These are phyloP conservation scores for Haplosporangium gracile DNA, from an alignment of 192 early-diverging fungal genomes.

Conservation along the genomic window DNA sequence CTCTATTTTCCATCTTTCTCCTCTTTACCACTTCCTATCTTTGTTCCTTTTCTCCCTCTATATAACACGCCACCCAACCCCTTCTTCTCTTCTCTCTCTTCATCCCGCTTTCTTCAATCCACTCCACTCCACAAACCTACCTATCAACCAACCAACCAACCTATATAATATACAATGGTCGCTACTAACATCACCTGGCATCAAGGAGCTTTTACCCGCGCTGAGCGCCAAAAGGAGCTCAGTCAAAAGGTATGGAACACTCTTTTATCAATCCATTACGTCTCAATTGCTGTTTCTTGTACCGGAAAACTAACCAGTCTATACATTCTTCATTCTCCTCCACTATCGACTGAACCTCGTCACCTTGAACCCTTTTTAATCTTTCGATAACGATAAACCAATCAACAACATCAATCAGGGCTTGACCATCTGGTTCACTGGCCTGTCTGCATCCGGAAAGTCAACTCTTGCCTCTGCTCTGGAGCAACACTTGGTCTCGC, in stretches of 20 bases:
- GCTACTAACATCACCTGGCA: conserved; percentile 95
- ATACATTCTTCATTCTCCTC: too few relatives aligned
- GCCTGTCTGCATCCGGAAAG: conserved; percentile 95
- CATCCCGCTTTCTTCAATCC: not conserved
- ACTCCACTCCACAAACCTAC: not conserved
- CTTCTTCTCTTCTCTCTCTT: not conserved
- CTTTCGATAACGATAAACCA: not conserved
- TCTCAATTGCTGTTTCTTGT: too few relatives aligned
- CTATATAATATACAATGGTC: conserved; percentile 38
- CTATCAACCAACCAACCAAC: not conserved
- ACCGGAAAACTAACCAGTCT: too few relatives aligned
- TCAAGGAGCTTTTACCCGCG: conserved; percentile 77
- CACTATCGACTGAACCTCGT: not conserved
- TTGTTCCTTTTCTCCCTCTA: not conserved
- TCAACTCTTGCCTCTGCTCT: conserved; percentile 92
- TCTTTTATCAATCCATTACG: not conserved
- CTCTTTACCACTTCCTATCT: not conserved
- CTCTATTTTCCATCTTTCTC: not conserved
- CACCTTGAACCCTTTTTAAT: not conserved
- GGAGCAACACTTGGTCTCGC: conserved; percentile 88
- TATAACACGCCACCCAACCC: not conserved
- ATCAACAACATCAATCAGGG: conserved; percentile 61
- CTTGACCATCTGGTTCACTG: conserved; percentile 94
- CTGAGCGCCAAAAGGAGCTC: conserved; percentile 79
- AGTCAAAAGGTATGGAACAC: conserved; percentile 68